Base-by-base conservation (phyloP, 495 filamentous ascomycete genomes). In the Xylaria telfairii region DNA sequence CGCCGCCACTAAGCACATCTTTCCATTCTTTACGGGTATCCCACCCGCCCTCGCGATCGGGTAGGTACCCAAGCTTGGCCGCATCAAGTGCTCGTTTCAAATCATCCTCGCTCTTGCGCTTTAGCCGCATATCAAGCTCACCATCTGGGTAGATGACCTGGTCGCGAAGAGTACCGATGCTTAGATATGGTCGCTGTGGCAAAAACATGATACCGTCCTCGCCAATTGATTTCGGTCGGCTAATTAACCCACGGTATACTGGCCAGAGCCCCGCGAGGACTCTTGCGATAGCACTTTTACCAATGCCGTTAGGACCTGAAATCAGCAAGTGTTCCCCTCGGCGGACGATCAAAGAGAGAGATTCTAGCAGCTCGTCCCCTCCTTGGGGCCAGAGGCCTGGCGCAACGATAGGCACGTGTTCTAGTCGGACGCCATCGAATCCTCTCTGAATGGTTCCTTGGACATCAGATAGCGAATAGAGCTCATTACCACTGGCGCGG, bases 61-160 rank as follows among this genome's bases (percentile, higher is more conserved):
- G 93, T 5, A 99, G 85, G 80, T 98, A 98, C 9, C 94, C 95
- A 0, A 99, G 85, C 59, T 89, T 87, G 0, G 94, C 96, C 32
- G 91, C 90, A 61, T 97, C 92, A 7, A 99, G 86, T 5, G 96
- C 88, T 39, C 84, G 83, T 74, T 90, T 88, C 17, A 99, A 84
- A 56, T 93, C 89, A 21, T 87, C 80, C 74, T 99, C 96, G 19
- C 84, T 86, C 70, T 92, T 88, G 6, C 91, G 90, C 53, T 89
- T 90, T 42, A 93, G 92, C 13, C 89, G 91, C 96, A 98, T 98
- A 71, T 98, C 96, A 26, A 95, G 86, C 78, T 94, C 95, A 13
- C 92, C 94, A 73, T 98, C 95, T 2, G 96, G 96, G 71, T 99
- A 99, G 80, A 98, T 97, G 69, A 99, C 94, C 79, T 99, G 96